A percentile compares a stretch with the other conserved stretches of the same genome.
These are phyloP conservation scores for Pouteria glomerata DNA, from an alignment of 148 eudicot genomes.

Conservation along the genomic window DNA sequence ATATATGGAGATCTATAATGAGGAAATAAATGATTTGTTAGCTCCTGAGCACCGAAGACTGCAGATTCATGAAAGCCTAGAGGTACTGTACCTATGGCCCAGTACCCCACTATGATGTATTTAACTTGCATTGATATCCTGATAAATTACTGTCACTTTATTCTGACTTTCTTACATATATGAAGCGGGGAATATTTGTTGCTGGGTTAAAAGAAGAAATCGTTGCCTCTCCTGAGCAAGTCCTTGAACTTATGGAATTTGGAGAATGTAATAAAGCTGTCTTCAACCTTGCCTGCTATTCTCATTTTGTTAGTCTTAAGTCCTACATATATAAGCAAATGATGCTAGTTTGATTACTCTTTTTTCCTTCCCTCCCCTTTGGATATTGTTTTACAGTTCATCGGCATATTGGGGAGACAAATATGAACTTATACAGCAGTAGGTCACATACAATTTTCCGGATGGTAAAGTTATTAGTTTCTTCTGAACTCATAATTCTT, in stretches of 20 bases:
- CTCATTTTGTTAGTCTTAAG: background rate
- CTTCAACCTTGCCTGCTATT: background rate
- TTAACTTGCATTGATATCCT: background rate
- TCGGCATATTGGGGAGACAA: slow-evolving; percentile 96
- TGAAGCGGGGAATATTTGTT: slow-evolving; percentile 90
- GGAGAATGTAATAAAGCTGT: slow-evolving; percentile 84
- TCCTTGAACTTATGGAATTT: slow-evolving; percentile 79
- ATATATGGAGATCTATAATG: slow-evolving; percentile 95
- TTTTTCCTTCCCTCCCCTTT: slow-evolving; percentile 2
- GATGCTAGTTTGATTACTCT: background rate
- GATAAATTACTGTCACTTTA: background rate
- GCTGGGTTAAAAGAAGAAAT: slow-evolving; percentile 97
- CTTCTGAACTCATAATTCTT: slow-evolving; percentile 4
- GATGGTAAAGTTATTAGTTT: slow-evolving; percentile 53
- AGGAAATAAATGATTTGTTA: slow-evolving; percentile 90
- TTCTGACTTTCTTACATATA: slow-evolving; percentile 3
- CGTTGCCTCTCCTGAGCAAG: slow-evolving; percentile 90
- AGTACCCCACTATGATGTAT: background rate
- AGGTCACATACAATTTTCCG: slow-evolving; percentile 98
- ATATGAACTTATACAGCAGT: slow-evolving; percentile 93
- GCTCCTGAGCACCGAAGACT: slow-evolving; percentile 87
- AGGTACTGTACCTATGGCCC: slow-evolving; percentile 42
- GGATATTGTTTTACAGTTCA: slow-evolving; percentile 50
- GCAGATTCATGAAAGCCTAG: slow-evolving; percentile 90
- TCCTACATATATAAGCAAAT: background rate